Evolutionary conservation across 148 eudicot species (phyloP).

Genomic region (Amaranthus palmeri): DNA sequence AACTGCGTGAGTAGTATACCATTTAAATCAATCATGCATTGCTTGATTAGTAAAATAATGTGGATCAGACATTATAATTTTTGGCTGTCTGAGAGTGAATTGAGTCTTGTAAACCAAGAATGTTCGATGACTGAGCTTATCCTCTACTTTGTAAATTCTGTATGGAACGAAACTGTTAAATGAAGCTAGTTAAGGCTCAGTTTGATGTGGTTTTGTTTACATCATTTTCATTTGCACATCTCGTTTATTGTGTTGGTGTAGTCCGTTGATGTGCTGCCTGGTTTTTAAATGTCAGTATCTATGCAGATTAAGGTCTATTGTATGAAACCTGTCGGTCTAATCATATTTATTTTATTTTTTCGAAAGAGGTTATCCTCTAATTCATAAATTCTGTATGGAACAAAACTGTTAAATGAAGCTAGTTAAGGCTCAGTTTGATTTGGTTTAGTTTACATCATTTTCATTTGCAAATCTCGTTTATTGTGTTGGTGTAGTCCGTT

Average conservation of each 20-base stretch:
- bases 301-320: not conserved
- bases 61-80: not conserved
- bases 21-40: not conserved
- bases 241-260: not conserved
- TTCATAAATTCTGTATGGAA: not conserved
- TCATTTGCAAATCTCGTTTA: not conserved
- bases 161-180: not conserved
- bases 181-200: not conserved
- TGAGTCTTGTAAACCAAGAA: not conserved
- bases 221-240: not conserved
- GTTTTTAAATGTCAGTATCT: not conserved
- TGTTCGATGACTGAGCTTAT: not conserved
- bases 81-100: not conserved
- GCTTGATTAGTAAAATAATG: not conserved
- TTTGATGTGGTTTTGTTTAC: not conserved
- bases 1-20: not conserved
- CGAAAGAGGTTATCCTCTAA: conserved; percentile 33
- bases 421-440: not conserved
- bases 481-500: not conserved
- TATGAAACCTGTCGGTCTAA: not conserved
- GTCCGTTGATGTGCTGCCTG: not conserved
- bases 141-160: not conserved
- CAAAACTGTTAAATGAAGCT: not conserved
- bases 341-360: not conserved
- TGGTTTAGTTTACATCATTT: not conserved